These are phyloP conservation scores for Fraxinus platypoda DNA, from an alignment of 305 asterid genomes.

Conservation along the genomic window DNA sequence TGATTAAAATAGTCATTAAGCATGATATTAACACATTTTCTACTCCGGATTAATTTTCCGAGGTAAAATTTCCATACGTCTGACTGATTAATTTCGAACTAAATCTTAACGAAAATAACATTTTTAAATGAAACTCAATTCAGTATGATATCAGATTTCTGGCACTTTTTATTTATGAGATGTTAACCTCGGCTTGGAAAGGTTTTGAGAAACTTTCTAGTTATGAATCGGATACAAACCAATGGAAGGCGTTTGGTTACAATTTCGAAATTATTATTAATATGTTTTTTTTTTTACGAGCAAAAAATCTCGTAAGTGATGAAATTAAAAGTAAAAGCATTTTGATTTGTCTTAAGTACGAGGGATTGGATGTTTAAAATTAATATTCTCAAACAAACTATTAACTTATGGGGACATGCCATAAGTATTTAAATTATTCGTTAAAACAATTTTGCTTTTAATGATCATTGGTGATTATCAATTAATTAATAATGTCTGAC, in stretches of 20 bases:
- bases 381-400: not conserved
- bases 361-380: not conserved
- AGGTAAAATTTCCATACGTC: not conserved
- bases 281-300: not conserved
- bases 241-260: not conserved
- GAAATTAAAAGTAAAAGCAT: not conserved
- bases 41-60: not conserved
- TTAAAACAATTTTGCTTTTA: not conserved
- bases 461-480: not conserved
- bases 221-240: not conserved
- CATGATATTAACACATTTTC: not conserved
- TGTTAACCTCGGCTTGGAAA: not conserved
- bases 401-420: not conserved
- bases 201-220: not conserved
- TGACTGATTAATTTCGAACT: not conserved
- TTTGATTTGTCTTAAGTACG: not conserved
- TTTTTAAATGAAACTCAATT: not conserved
- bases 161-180: not conserved
- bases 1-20: slow-evolving; percentile 5
- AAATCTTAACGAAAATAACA: not conserved
- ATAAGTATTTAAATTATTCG: not conserved
- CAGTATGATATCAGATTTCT: not conserved
- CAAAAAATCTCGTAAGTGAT: not conserved
- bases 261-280: not conserved
- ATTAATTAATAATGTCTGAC: not conserved